These are phyloP conservation scores for Carallia pectinifolia DNA, from an alignment of 345 rosid genomes.

Conservation along the genomic window DNA sequence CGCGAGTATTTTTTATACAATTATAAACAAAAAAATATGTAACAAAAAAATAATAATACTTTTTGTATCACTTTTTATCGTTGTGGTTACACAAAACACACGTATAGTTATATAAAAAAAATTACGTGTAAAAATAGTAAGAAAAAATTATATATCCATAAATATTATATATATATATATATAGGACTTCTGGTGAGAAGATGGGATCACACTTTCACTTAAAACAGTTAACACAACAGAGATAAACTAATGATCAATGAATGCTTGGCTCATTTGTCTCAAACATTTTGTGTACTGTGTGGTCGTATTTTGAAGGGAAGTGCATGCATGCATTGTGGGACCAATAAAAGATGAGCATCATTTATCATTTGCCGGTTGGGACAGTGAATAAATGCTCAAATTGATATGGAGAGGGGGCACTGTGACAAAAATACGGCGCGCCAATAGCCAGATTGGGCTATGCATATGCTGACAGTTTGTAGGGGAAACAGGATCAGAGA, in stretches of 20 bases:
- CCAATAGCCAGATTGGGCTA: background rate
- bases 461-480: background rate
- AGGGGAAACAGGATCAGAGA: too few relatives aligned
- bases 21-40: too few relatives aligned
- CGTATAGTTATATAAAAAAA: too few relatives aligned
- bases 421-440: background rate
- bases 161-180: too few relatives aligned
- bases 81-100: too few relatives aligned
- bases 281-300: background rate
- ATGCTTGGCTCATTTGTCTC: background rate
- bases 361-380: background rate
- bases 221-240: conserved; percentile 12
- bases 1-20: too few relatives aligned
- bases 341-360: background rate
- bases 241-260: conserved; percentile 8
- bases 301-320: background rate
- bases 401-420: too few relatives aligned
- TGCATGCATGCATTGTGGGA: background rate
- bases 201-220: conserved; percentile 15
- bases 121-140: too few relatives aligned
- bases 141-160: background rate
- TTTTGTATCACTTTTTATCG: too few relatives aligned
- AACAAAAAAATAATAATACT: too few relatives aligned
- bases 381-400: background rate
- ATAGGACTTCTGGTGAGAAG: background rate